Conservation (phyloP, 192 early-diverging fungal genomes). For the Glomus cerebriforme region DNA sequence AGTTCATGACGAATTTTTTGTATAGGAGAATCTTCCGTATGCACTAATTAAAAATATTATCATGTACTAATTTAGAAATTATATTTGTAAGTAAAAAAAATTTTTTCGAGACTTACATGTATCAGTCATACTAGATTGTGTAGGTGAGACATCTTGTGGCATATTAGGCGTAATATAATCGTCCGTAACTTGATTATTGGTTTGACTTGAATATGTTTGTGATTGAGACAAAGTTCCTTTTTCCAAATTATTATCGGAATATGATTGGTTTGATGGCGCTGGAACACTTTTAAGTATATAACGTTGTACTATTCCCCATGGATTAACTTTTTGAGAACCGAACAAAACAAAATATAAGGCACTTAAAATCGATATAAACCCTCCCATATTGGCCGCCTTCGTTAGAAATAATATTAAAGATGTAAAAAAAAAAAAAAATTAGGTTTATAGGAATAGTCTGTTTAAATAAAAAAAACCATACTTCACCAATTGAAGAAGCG, state of each 20-base stretch:
- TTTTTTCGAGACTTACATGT: too few species aligned
- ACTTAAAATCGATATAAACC: constrained; percentile 24
- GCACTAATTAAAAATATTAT: too few species aligned
- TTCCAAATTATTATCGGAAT: background rate
- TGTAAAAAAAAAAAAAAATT: too few species aligned
- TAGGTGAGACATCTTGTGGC: background rate
- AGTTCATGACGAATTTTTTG: constrained; percentile 23
- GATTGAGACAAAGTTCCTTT: background rate
- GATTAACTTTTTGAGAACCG: constrained; percentile 10
- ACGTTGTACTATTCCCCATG: constrained; percentile 30
- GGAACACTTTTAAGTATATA: constrained; percentile 29
- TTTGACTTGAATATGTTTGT: too few species aligned
- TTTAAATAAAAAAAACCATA: background rate
- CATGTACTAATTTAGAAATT: too few species aligned
- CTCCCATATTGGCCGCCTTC: constrained; percentile 31
- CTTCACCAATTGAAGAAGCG: background rate
- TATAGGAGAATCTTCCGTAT: too few species aligned
- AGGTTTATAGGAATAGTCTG: too few species aligned
- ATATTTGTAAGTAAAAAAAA: too few species aligned
- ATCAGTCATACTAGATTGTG: too few species aligned
- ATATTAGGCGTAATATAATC: background rate
- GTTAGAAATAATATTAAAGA: background rate
- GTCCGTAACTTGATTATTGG: background rate
- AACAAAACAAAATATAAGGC: constrained; percentile 24
- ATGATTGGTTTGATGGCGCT: background rate